Evolutionary conservation across 2,329 filamentous ascomycete species (phyloP).

Genomic region (Penicillium occitanis): DNA sequence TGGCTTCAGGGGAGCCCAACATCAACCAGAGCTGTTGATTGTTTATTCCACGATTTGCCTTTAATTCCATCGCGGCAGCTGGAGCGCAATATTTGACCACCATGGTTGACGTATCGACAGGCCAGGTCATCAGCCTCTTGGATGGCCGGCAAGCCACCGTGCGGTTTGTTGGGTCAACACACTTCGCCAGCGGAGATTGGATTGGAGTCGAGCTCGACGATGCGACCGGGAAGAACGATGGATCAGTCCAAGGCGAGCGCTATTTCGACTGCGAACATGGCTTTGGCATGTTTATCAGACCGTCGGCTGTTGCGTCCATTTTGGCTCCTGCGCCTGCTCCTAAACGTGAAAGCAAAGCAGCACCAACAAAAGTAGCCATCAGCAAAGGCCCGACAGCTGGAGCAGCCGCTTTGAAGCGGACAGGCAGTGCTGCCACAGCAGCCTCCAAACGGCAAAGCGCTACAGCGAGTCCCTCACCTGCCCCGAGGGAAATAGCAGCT

Average conservation of each 20-base stretch:
- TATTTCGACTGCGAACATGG: slow-evolving; percentile 77
- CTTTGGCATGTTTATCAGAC: slow-evolving; percentile 84
- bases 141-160: slow-evolving; percentile 76
- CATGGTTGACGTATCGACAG: slow-evolving; percentile 42
- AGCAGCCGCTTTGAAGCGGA: slow-evolving; percentile 37
- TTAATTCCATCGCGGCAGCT: neutral
- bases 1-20: slow-evolving; percentile 20
- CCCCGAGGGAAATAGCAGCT: slow-evolving; percentile 52
- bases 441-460: slow-evolving; percentile 64
- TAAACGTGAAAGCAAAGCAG: slow-evolving; percentile 39
- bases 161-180: slow-evolving; percentile 76
- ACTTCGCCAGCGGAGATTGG: slow-evolving; percentile 82
- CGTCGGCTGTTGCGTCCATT: slow-evolving; percentile 63
- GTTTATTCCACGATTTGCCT: neutral
- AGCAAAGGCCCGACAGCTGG: slow-evolving; percentile 43
- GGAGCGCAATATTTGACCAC: slow-evolving; percentile 2
- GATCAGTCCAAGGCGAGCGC: slow-evolving; percentile 78
- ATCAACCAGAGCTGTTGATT: neutral
- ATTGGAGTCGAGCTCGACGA: slow-evolving; percentile 85
- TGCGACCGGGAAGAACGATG: slow-evolving; percentile 86
- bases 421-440: slow-evolving; percentile 44
- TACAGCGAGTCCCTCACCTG: slow-evolving; percentile 72
- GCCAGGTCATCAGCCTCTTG: slow-evolving; percentile 74
- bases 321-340: slow-evolving; percentile 25
- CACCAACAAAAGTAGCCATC: slow-evolving; percentile 28